Evolutionary conservation across 108 stramenopile species (phyloP).

Genomic region (Cyclotella baltica): DNA sequence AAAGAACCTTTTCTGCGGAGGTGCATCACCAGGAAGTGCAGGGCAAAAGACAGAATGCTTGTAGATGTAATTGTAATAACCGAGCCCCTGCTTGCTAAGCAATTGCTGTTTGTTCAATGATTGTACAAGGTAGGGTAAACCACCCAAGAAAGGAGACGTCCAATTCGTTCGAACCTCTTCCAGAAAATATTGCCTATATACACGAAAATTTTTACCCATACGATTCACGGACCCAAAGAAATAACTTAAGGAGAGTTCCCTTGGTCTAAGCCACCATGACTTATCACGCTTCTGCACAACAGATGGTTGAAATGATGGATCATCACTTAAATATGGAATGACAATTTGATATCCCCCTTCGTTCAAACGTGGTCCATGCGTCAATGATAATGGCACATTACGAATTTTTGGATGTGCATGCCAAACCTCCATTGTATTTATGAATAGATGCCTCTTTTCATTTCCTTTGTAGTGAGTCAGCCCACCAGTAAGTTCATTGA

Average conservation of each 20-base stretch:
- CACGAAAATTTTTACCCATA: slow-evolving; percentile 2
- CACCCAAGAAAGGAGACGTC: slow-evolving; percentile 25
- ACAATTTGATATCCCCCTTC: slow-evolving; percentile 22
- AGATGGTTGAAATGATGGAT: slow-evolving; percentile 39
- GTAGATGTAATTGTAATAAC: slow-evolving; percentile 29
- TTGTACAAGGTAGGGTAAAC: slow-evolving; percentile 37
- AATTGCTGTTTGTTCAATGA: background rate
- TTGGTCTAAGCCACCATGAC: slow-evolving; percentile 33
- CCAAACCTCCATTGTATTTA: slow-evolving; percentile 16
- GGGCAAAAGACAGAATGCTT: slow-evolving; percentile 57
- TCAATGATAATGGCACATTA: slow-evolving; percentile 25
- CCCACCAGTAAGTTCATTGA: background rate
- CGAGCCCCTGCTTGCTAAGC: background rate
- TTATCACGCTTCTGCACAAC: slow-evolving; percentile 4
- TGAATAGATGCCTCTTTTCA: slow-evolving; percentile 36
- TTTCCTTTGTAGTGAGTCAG: slow-evolving; percentile 18
- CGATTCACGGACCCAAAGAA: slow-evolving; percentile 15
- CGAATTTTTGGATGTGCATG: background rate
- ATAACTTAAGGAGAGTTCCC: slow-evolving; percentile 1
- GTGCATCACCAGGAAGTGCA: slow-evolving; percentile 37
- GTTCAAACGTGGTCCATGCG: slow-evolving; percentile 6
- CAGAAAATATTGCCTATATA: slow-evolving; percentile 18
- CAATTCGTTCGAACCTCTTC: slow-evolving; percentile 20
- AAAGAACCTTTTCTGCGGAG: slow-evolving; percentile 60
- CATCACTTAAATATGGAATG: slow-evolving; percentile 44